phyloP scores from a whole-genome alignment of 129 eudicot genomes.

The Smallanthus sonchifolius region DNA sequence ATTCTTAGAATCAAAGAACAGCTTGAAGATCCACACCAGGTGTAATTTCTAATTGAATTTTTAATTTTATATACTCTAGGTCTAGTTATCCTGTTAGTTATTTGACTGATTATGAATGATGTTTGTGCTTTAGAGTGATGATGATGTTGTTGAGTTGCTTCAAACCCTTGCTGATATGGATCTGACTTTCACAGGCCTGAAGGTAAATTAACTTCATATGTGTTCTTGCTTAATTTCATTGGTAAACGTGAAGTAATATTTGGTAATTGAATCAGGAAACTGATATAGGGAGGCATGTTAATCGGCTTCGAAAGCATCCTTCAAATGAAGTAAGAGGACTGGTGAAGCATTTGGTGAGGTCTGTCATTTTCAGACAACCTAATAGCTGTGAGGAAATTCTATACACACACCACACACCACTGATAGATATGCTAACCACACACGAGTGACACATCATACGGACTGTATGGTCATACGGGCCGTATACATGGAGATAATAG shows the following conservation, averaged over 20 bases:
- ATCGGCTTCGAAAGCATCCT: constrained; percentile 71
- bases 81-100: not conserved
- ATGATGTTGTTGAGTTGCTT: constrained; percentile 68
- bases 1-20: constrained; percentile 66
- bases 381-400: not conserved
- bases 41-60: not conserved
- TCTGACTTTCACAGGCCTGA: constrained; percentile 65
- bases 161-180: constrained; percentile 89
- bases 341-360: constrained; percentile 92
- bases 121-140: constrained; percentile 44
- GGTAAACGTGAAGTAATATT: not conserved
- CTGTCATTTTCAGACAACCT: not conserved
- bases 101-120: not conserved
- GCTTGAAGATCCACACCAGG: constrained; percentile 84
- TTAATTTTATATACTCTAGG: not conserved
- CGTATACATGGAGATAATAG: too few species aligned
- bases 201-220: constrained; percentile 34
- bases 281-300: constrained; percentile 91
- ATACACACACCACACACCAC: too few species aligned
- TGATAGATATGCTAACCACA: too few species aligned
- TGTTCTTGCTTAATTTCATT: not conserved
- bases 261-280: constrained; percentile 51
- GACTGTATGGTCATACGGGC: too few species aligned
- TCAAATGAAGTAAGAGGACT: constrained; percentile 65
- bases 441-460: too few species aligned